A percentile compares a stretch with the other conserved stretches of the same genome.
Evolutionary conservation across 139 green algal species (phyloP).

Genomic region (Desmodesmus armatus): DNA sequence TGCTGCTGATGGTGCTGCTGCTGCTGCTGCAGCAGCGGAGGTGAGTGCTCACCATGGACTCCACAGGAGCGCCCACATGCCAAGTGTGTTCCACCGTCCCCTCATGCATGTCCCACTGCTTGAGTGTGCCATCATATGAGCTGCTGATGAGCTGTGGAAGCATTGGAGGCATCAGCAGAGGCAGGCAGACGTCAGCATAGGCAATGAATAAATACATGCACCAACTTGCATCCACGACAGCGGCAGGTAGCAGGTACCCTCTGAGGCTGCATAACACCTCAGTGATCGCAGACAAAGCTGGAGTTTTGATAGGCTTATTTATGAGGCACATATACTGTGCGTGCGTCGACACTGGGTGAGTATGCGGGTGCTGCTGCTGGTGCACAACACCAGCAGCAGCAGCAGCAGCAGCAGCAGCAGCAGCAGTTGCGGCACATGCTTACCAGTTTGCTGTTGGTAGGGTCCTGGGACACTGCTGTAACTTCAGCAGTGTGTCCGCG

Average conservation of each 20-base stretch:
- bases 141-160: conserved; percentile 25
- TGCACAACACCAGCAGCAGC: background rate
- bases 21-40: background rate
- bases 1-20: background rate
- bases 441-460: conserved; percentile 49
- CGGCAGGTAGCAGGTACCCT: too few relatives aligned
- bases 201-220: too few relatives aligned
- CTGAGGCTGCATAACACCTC: too few relatives aligned
- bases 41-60: conserved; percentile 61
- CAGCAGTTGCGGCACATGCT: background rate
- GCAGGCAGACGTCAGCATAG: too few relatives aligned
- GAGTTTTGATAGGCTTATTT: too few relatives aligned
- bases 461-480: conserved; percentile 57
- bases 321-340: too few relatives aligned
- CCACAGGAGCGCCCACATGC: conserved; percentile 41
- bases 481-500: conserved; percentile 59
- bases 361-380: background rate
- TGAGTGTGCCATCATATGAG: conserved; percentile 87
- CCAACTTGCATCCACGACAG: too few relatives aligned
- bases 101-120: conserved; percentile 86
- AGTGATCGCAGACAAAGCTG: too few relatives aligned
- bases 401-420: background rate
- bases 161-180: background rate
- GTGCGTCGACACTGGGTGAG: background rate
- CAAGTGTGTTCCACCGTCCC: conserved; percentile 54